Evolutionary conservation across 768 basidiomycete genomes (phyloP).

Genomic region (Amanita rubescens): DNA sequence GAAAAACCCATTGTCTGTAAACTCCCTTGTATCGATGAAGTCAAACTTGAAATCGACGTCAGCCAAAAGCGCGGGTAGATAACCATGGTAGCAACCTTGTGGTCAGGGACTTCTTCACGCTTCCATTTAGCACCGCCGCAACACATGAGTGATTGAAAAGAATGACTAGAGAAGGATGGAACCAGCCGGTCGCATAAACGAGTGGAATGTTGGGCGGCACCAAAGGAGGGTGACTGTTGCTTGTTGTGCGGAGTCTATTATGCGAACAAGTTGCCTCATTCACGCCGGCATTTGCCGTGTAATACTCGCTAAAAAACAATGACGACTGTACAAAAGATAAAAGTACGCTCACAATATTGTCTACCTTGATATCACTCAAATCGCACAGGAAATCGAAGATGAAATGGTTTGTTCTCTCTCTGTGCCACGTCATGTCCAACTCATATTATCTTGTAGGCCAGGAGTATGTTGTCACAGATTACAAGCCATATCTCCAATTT

Average conservation of each 20-base stretch:
- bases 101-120: slow-evolving; percentile 93
- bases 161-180: slow-evolving; percentile 17
- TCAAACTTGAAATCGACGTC: slow-evolving; percentile 74
- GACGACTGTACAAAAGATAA: slow-evolving; percentile 90
- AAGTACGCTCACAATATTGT: slow-evolving; percentile 39
- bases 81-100: slow-evolving; percentile 67
- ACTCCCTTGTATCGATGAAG: slow-evolving; percentile 91
- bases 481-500: slow-evolving; percentile 9
- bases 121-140: slow-evolving; percentile 89
- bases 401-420: slow-evolving; percentile 66
- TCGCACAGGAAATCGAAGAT: slow-evolving; percentile 82
- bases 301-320: slow-evolving; percentile 40
- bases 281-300: slow-evolving; percentile 31
- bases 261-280: neutral
- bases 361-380: slow-evolving; percentile 14
- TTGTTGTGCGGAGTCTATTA: neutral
- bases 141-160: slow-evolving; percentile 26
- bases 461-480: slow-evolving; percentile 46
- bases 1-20: slow-evolving; percentile 77
- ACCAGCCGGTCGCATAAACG: slow-evolving; percentile 50
- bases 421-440: slow-evolving; percentile 12
- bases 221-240: slow-evolving; percentile 11
- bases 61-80: slow-evolving; percentile 12
- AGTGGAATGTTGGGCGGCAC: slow-evolving; percentile 6
- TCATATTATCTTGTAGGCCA: slow-evolving; percentile 45